Percentiles rank a stretch among this genome's conserved stretches.
phyloP scores from a whole-genome alignment of 805 yeast genomes.

The Barnettozyma salicaria region DNA sequence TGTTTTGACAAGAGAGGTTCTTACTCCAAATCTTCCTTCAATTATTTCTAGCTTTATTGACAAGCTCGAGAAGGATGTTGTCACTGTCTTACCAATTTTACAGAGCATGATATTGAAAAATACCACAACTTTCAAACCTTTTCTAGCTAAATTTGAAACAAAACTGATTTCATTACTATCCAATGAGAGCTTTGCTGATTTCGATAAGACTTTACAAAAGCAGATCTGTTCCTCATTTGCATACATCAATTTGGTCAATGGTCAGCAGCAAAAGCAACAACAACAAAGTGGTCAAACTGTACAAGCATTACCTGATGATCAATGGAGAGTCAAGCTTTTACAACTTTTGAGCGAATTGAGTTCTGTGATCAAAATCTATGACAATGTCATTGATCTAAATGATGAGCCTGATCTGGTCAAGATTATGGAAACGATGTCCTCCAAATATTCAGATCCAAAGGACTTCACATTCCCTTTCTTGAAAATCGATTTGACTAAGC shows the following conservation, averaged over 20 bases:
- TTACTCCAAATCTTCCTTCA: slow-evolving; percentile 70
- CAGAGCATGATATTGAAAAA: slow-evolving; percentile 45
- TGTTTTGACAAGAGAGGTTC: slow-evolving; percentile 72
- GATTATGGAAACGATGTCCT: slow-evolving; percentile 38
- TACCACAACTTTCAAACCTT: slow-evolving; percentile 79
- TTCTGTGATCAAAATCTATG: slow-evolving; percentile 50
- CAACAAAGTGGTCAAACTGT: slow-evolving; percentile 24
- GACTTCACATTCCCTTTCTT: slow-evolving; percentile 41
- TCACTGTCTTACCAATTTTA: slow-evolving; percentile 34
- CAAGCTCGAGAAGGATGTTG: slow-evolving; percentile 31
- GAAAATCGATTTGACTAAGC: slow-evolving; percentile 52
- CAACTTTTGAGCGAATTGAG: slow-evolving; percentile 47
- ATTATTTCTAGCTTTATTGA: slow-evolving; percentile 52
- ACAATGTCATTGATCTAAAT: slow-evolving; percentile 49
- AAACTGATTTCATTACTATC: slow-evolving; percentile 35
- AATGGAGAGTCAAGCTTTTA: slow-evolving; percentile 43
- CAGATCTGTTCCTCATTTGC: slow-evolving; percentile 47
- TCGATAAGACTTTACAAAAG: slow-evolving; percentile 35
- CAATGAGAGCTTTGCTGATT: slow-evolving; percentile 30
- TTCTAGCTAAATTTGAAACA: slow-evolving; percentile 53
- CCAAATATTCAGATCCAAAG: slow-evolving; percentile 17
- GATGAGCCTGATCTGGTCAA: slow-evolving; percentile 46
- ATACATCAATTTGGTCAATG: slow-evolving; percentile 48
- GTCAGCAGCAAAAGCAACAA: slow-evolving; percentile 36
- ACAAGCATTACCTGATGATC: slow-evolving; percentile 34